Conservation (phyloP, 169 alveolate genomes). For the Plasmodium malariae region DNA sequence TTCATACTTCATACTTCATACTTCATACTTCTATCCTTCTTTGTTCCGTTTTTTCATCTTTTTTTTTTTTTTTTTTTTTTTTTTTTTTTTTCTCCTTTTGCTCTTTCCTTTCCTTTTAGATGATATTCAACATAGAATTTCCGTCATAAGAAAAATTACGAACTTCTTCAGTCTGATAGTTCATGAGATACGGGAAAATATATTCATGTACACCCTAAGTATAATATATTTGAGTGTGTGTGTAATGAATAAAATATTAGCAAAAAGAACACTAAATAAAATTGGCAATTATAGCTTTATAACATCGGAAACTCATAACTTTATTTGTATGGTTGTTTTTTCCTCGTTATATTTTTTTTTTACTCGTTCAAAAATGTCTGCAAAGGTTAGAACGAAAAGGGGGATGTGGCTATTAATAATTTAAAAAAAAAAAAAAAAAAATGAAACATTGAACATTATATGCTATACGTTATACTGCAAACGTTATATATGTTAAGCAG, state of each 20-base stretch:
- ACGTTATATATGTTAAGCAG: too few relatives aligned
- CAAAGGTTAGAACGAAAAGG: background rate
- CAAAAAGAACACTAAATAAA: constrained; percentile 53
- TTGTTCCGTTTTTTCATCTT: background rate
- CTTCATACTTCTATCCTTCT: too few relatives aligned
- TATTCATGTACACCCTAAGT: constrained; percentile 9
- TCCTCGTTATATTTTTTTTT: constrained; percentile 6
- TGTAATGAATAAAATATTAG: constrained; percentile 59
- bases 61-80: constrained; percentile 10
- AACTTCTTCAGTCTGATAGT: background rate
- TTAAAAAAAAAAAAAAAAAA: background rate
- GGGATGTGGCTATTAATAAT: background rate
- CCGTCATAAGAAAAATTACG: background rate
- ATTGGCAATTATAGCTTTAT: constrained; percentile 67
- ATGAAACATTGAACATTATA: too few relatives aligned
- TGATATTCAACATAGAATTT: background rate
- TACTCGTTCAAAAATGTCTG: background rate
- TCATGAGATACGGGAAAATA: constrained; percentile 9
- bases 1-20: too few relatives aligned
- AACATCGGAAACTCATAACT: constrained; percentile 44
- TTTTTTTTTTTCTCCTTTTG: background rate
- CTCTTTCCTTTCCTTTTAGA: background rate
- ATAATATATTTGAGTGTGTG: constrained; percentile 33
- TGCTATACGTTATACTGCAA: too few relatives aligned
- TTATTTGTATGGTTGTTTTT: constrained; percentile 30